phyloP scores from a whole-genome alignment of 2,329 filamentous ascomycete genomes.

The Fusarium mangiferae region DNA sequence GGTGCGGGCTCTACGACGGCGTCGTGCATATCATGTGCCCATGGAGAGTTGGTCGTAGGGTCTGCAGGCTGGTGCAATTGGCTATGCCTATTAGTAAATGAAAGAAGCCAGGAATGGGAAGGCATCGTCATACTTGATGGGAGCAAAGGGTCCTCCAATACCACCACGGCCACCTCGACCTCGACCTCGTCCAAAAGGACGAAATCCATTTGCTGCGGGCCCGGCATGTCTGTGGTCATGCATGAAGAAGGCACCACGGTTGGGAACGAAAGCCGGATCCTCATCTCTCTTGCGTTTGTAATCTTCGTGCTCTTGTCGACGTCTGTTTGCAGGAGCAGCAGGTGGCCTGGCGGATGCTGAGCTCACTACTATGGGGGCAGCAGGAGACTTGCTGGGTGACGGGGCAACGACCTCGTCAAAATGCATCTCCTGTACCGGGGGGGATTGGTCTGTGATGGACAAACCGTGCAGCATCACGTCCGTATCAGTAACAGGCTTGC shows the following conservation, averaged over 20 bases:
- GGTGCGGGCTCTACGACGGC: conserved; percentile 61
- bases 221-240: conserved; percentile 89
- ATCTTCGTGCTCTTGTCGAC: conserved; percentile 88
- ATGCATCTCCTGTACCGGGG: conserved; percentile 57
- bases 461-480: conserved; percentile 69
- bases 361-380: conserved; percentile 65
- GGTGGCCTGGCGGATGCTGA: conserved; percentile 61
- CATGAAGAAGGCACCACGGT: conserved; percentile 95
- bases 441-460: conserved; percentile 56
- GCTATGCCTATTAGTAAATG: conserved; percentile 46
- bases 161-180: conserved; percentile 70
- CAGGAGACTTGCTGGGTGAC: conserved; percentile 54
- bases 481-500: conserved; percentile 60
- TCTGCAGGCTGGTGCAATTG: conserved; percentile 61
- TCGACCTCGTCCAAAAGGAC: conserved; percentile 74
- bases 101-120: not conserved
- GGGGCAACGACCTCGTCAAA: conserved; percentile 56
- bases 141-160: conserved; percentile 67
- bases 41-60: conserved; percentile 76
- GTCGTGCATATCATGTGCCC: conserved; percentile 97
- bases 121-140: conserved; percentile 67
- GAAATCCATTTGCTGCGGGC: conserved; percentile 80
- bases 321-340: conserved; percentile 73
- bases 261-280: conserved; percentile 93
- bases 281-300: conserved; percentile 88